A percentile compares a stretch with the other conserved stretches of the same genome.
Evolutionary conservation across 2,329 filamentous ascomycete genomes (phyloP).

Genomic region (Diaporthe citrichinensis): DNA sequence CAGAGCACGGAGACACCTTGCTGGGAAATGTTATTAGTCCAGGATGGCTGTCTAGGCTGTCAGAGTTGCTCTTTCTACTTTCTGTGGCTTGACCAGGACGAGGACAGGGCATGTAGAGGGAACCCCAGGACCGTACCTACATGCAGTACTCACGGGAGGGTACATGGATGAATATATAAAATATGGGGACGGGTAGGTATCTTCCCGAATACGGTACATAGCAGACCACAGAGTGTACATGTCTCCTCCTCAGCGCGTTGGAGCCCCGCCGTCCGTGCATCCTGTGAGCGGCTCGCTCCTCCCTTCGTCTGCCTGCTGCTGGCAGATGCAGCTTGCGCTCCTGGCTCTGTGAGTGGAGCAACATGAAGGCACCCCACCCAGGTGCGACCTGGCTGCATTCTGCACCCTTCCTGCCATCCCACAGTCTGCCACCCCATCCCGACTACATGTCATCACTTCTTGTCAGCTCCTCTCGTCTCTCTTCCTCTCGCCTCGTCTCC

Average conservation of each 20-base stretch:
- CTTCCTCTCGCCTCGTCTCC: slow-evolving; percentile 11
- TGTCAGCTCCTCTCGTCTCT: slow-evolving; percentile 14
- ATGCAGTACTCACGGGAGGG: neutral
- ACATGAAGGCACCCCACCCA: slow-evolving; percentile 9
- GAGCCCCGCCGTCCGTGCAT: slow-evolving; percentile 23
- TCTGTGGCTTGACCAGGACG: slow-evolving; percentile 2
- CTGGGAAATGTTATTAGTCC: neutral
- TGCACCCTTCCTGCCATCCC: slow-evolving; percentile 23
- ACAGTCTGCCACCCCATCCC: slow-evolving; percentile 25
- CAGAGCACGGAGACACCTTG: slow-evolving; percentile 3
- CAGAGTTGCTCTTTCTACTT: neutral
- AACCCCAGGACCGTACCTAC: neutral
- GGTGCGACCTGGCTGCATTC: slow-evolving; percentile 16
- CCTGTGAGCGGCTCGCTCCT: slow-evolving; percentile 30
- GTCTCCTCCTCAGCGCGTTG: neutral
- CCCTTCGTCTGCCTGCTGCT: slow-evolving; percentile 16
- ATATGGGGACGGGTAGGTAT: neutral
- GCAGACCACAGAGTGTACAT: neutral
- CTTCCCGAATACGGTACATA: neutral
- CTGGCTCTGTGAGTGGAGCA: slow-evolving; percentile 6
- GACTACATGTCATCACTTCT: slow-evolving; percentile 31
- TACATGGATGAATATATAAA: neutral
- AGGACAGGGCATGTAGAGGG: neutral
- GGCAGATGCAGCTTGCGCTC: slow-evolving; percentile 25
- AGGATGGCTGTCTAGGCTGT: neutral